These are phyloP conservation scores for Corymbia citriodora DNA, from an alignment of 441 rosid genomes.

Conservation along the genomic window DNA sequence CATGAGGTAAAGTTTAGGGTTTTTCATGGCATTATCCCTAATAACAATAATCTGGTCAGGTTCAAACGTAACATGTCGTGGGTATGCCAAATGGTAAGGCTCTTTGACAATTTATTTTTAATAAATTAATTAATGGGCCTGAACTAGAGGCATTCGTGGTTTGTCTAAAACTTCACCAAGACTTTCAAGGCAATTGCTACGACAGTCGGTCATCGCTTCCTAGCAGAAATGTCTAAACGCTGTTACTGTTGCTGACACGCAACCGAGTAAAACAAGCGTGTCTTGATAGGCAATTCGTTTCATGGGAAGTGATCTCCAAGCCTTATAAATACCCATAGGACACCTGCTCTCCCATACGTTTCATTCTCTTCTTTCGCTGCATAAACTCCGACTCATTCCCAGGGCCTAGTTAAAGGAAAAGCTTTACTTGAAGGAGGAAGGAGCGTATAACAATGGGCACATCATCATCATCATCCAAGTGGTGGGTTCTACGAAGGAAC, in stretches of 20 bases:
- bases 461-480: neutral
- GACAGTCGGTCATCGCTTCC: neutral
- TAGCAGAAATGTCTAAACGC: neutral
- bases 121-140: neutral
- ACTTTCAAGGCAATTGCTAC: neutral
- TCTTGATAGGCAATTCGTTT: neutral
- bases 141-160: neutral
- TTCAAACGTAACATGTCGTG: neutral
- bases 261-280: neutral
- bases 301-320: neutral
- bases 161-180: neutral
- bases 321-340: neutral
- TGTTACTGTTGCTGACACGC: neutral
- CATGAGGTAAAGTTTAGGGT: too few relatives aligned
- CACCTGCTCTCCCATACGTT: neutral
- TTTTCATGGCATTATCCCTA: too few relatives aligned
- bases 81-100: neutral
- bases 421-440: constrained; percentile 19
- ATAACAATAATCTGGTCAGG: neutral
- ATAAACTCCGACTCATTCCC: neutral
- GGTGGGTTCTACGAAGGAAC: neutral
- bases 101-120: neutral
- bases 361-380: neutral
- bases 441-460: constrained; percentile 1
- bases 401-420: neutral